Base-by-base conservation (phyloP, 169 alveolate species). In the Cyclospora cayetanensis region DNA sequence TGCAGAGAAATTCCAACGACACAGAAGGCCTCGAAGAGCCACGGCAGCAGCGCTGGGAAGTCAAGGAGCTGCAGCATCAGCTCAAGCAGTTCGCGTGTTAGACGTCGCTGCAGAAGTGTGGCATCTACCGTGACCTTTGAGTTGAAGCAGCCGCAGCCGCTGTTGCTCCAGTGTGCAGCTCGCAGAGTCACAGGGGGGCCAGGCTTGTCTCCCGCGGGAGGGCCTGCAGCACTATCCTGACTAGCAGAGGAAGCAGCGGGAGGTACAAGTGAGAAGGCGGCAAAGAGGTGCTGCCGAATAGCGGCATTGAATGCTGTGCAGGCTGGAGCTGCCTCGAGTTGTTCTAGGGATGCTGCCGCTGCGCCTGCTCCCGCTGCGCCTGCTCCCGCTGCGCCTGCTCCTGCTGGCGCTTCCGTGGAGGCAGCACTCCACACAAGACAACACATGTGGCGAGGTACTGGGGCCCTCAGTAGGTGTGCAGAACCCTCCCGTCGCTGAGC, bases 261-360 rank as follows among this genome's bases (percentile, higher is more conserved):
- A 4, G 85, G 65, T 4, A 35, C 53, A 27, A 74, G 66, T 4
- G 85, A 39, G 43, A 74, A 74, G 66, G 85, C 85, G 25, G 63
- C 85, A 74, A 74, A 46, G 31, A 74, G 37, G 39, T 74, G 85
- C 80, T 35, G 15, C 80, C 80, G 80, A 68, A 68, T 42, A 5
- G 39, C 80, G 5, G 43, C 39, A 25, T 31, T 35, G 80, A 68
- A 68, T 22, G 15, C 34, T n/a, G 50, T 4, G 80, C 80, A 68
- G 20, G 80, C 80, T 29, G 80, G 53, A 29, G 80, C 80, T 29
- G 52, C 52, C 20, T 42, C 80, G 37, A 25, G n/a, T n/a, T n/a
- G n/a, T n/a, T n/a, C n/a, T n/a, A n/a, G n/a, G n/a, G n/a, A n/a
- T n/a, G n/a, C n/a, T n/a, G n/a, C 27, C 4, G 80, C 80, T 12